phyloP scores from a whole-genome alignment of 2,329 filamentous ascomycete species.

The Parastagonospora avenae region DNA sequence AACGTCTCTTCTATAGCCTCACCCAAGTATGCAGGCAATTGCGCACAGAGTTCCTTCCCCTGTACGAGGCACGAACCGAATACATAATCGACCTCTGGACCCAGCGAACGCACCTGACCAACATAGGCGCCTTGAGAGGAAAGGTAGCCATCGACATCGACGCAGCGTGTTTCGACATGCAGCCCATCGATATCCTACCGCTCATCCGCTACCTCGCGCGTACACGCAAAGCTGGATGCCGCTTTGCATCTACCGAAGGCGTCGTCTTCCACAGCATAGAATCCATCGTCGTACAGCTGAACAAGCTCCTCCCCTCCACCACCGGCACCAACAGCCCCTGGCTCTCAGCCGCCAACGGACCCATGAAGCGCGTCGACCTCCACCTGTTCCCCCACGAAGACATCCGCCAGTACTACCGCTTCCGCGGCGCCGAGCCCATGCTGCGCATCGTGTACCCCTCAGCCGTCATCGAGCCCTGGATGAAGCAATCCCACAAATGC shows the following conservation, averaged over 20 bases:
- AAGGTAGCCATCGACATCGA: conserved; percentile 28
- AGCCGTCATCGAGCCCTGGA: conserved; percentile 12
- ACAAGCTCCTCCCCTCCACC: conserved; percentile 13
- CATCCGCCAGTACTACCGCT: conserved; percentile 18
- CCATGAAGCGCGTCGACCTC: conserved; percentile 16
- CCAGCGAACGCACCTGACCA: not conserved
- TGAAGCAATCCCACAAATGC: conserved; percentile 17
- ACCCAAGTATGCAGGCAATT: conserved; percentile 34
- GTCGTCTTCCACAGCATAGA: conserved; percentile 17
- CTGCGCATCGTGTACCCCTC: conserved; percentile 19
- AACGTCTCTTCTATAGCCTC: conserved; percentile 16
- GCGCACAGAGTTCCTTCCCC: conserved; percentile 29
- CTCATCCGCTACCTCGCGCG: conserved; percentile 12
- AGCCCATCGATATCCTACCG: conserved; percentile 17
- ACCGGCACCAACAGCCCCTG: conserved; percentile 11
- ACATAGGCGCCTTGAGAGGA: conserved; percentile 10
- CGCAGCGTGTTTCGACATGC: conserved; percentile 21
- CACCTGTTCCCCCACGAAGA: conserved; percentile 18
- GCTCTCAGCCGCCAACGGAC: conserved; percentile 12
- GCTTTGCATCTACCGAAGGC: conserved; percentile 13
- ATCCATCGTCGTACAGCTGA: conserved; percentile 15
- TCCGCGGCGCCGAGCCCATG: conserved; percentile 18
- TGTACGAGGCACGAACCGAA: conserved; percentile 15
- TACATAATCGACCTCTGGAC: conserved; percentile 14
- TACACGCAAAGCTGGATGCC: conserved; percentile 5